phyloP scores from a whole-genome alignment of 2,329 filamentous ascomycete species.

The Ophiostoma pallidulum region DNA sequence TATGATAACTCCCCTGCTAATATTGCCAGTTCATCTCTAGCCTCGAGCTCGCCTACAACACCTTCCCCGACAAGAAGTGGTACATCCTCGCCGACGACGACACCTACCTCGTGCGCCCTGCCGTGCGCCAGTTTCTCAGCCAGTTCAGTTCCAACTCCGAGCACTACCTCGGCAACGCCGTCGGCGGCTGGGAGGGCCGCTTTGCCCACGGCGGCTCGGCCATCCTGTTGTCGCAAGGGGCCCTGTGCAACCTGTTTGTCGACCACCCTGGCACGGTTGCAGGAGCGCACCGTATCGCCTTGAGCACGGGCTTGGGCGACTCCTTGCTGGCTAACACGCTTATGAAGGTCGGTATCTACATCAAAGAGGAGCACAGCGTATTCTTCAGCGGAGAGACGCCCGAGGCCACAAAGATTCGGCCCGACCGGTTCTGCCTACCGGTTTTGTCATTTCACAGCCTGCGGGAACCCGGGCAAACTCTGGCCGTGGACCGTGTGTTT shows the following conservation, averaged over 20 bases:
- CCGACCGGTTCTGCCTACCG: conserved; percentile 44
- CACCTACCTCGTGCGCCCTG: conserved; percentile 43
- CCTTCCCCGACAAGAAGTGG: conserved; percentile 47
- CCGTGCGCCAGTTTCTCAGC: conserved; percentile 37
- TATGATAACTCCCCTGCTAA: too few species aligned
- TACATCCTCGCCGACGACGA: conserved; percentile 50
- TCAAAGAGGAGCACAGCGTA: conserved; percentile 44
- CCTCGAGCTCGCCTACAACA: conserved; percentile 41
- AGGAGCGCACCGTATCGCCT: conserved; percentile 27
- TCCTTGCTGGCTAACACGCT: conserved; percentile 43
- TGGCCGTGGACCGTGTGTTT: background rate
- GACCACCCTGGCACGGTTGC: conserved; percentile 27
- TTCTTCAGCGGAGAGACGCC: conserved; percentile 49
- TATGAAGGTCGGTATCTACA: conserved; percentile 43
- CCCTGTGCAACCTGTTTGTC: conserved; percentile 37
- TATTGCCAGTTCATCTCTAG: conserved; percentile 48
- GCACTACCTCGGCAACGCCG: conserved; percentile 46
- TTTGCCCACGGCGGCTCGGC: conserved; percentile 50
- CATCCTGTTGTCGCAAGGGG: conserved; percentile 41
- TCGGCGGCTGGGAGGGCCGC: conserved; percentile 45
- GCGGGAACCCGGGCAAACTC: background rate
- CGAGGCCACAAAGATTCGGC: conserved; percentile 36
- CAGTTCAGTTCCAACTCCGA: conserved; percentile 38
- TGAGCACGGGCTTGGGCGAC: conserved; percentile 45
- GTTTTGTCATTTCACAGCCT: conserved; percentile 45